Base-by-base conservation (phyloP, 345 rosid genomes). In the Gossypium arboreum region DNA sequence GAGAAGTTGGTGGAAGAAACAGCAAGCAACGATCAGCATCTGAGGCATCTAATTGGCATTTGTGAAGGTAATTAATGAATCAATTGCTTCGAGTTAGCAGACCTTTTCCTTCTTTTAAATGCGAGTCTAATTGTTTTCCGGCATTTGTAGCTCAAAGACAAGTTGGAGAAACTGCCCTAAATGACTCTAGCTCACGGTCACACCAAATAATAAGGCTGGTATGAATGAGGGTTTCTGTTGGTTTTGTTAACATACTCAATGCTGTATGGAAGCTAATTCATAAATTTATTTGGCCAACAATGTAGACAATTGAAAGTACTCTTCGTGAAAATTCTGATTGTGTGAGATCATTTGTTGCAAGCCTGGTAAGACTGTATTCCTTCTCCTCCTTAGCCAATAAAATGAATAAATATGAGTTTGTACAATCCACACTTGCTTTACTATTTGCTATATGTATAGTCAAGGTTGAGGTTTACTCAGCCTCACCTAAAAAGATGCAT, bases 101-200 rank as follows among this genome's bases (percentile, higher is more conserved):
- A 39, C 25, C 61, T 63, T 45, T 11, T 64, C 15, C 58, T 25
- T 22, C 41, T 50, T 47, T 59, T 54, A 43, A 69, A 62, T 12
- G n/a, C 39, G 66, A 77, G 68, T 73, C 67, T 79, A 80, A 78
- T 10, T 78, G 24, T 73, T 41, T 73, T 59, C 78, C 7, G 39
- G 57, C 66, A 27, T 78, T 71, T 77, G 76, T 73, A 96, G 99
- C 99, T 76, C 99, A 96, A 88, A 90, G 99, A 77, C 98, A 93
- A 90, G 99, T 93, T 83, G 99, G 99, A 71, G 98, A 96, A 87
- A 96, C 99, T 68, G 97, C 97, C 73, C 85, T 96, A 80, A 96
- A 96, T 81, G 98, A 96, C 81, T 88, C 91, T 18, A 96, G 99
- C 76, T 96, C 99, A 12, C 82, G 99, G 81, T 96, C 99, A 70